Percentiles rank a stretch among this genome's conserved stretches.
phyloP scores from a whole-genome alignment of 2,329 filamentous ascomycete genomes.

The Lecanosticta acicola region DNA sequence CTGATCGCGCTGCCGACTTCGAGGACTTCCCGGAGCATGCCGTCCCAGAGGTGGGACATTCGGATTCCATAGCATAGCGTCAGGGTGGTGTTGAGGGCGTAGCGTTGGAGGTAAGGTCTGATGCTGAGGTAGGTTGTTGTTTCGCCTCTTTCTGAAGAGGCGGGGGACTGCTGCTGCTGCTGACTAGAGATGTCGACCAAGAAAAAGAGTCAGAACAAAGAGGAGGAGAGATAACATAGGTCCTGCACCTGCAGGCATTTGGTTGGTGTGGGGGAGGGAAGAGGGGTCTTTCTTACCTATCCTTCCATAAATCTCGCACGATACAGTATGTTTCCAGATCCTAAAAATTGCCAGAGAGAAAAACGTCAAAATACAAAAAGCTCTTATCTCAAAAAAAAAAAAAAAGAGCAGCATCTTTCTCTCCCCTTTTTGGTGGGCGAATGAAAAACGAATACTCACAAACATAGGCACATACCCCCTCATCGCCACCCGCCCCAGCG shows the following conservation, averaged over 20 bases:
- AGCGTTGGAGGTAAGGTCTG: slow-evolving; percentile 49
- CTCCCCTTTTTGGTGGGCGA: no score
- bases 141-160: no score
- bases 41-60: slow-evolving; percentile 51
- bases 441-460: slow-evolving; percentile 1
- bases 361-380: no score
- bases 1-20: slow-evolving; percentile 50
- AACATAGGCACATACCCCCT: slow-evolving; percentile 50
- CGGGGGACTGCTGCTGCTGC: no score
- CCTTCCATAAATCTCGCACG: slow-evolving; percentile 42
- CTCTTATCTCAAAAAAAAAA: neutral
- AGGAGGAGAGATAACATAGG: no score
- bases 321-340: slow-evolving; percentile 51
- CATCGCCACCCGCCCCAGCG: slow-evolving; percentile 43
- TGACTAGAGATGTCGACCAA: no score
- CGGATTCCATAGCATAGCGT: slow-evolving; percentile 52
- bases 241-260: no score
- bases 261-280: no score
- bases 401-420: no score
- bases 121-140: slow-evolving; percentile 35
- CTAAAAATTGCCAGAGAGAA: no score
- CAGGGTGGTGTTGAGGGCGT: slow-evolving; percentile 50
- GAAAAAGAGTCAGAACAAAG: no score
- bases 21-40: slow-evolving; percentile 48
- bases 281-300: slow-evolving; percentile 38